These are phyloP conservation scores for Eragrostis curvula DNA, from an alignment of 176 grass and related monocot species.

Conservation along the genomic window DNA sequence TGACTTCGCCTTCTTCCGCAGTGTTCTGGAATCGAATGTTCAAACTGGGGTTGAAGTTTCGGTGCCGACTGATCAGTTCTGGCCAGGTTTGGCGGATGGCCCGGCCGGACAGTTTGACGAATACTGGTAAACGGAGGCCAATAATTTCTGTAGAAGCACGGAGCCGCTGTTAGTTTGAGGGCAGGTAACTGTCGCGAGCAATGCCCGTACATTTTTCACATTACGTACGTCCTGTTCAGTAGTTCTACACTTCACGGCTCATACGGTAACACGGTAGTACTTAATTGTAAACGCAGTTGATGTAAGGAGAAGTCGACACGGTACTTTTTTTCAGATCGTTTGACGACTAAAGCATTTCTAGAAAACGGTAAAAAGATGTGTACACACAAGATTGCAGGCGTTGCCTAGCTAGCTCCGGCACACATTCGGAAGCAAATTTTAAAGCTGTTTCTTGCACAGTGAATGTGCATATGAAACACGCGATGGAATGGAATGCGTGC, in stretches of 20 bases:
- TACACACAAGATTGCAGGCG: neutral
- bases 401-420: too few relatives aligned
- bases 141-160: neutral
- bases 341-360: neutral
- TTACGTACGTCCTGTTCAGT: neutral
- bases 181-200: neutral
- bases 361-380: neutral
- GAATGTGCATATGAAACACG: neutral
- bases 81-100: neutral
- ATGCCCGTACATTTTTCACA: neutral
- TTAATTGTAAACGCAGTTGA: neutral
- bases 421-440: too few relatives aligned
- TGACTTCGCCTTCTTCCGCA: neutral
- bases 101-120: conserved; percentile 7
- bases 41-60: conserved; percentile 25
- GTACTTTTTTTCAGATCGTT: neutral
- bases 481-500: neutral
- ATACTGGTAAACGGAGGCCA: neutral
- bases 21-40: neutral
- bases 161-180: neutral
- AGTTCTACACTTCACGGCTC: neutral
- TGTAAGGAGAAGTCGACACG: conserved; percentile 2
- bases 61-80: conserved; percentile 2
- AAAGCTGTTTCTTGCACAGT: neutral
- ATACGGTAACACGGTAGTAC: neutral